Base-by-base conservation (phyloP, 805 yeast species). In the Barnettozyma siamensis region DNA sequence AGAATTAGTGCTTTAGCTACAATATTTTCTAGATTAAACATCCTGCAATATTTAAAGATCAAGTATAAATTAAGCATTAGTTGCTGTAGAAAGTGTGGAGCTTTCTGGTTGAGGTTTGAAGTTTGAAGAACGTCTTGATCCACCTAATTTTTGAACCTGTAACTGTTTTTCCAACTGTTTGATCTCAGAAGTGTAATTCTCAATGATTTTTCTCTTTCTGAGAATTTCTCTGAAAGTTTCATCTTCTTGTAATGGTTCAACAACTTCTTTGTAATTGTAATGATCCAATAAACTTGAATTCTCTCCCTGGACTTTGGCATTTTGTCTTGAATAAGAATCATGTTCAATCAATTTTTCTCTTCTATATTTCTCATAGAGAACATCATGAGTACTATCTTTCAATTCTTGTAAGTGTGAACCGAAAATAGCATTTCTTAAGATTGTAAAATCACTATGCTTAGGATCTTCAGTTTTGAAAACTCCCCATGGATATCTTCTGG, bases 401-500 rank as follows among this genome's bases (percentile, higher is more conserved):
- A 87, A 78, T 51, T 87, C 95, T 57, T 80, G 80, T 61, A 86
- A 70, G 63, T 86, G 94, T 5, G 91, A 80, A 41, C 83, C 82
- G 52, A 87, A 71, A 42, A 87, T 65, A 3, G 85, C 77, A 50
- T 82, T 83, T 55, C 84, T 78, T 62, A 87, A 71, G 35, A 75
- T 69, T 16, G 83, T 66, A 56, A 86, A 82, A 59, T 87, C 95
- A 50, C 84, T 78, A 47, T 72, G 72, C 27, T 72, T 75, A 12
- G 79, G 75, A 54, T 72, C 73, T 42, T 76, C 78, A 32, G 76
- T 69, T 38, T 66, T 70, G 27, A 79, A 73, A n/a, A 65, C 50
- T 2, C 88, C 88, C 88, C 88, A 83, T 4, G 78, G 78, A 54
- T 79, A 81, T 48, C 62, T 63, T 49, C 88, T 72, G 3, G 73